A percentile compares a stretch with the other conserved stretches of the same genome.
Evolutionary conservation across 2,329 filamentous ascomycete genomes (phyloP).

Genomic region (Paecilomyces fulvus): DNA sequence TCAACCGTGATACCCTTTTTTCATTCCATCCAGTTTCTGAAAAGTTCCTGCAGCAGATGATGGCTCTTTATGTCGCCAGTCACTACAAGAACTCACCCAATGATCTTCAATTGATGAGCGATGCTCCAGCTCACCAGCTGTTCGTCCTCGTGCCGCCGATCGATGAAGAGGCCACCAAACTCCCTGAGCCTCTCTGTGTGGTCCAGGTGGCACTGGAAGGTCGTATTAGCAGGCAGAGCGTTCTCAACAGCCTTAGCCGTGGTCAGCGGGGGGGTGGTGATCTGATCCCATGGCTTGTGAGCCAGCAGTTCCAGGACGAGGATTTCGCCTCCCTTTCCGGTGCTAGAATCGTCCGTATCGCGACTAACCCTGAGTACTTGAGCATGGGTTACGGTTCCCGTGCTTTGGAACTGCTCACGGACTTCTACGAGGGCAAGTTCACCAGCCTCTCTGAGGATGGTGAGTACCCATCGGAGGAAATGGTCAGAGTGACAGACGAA

Average conservation of each 20-base stretch:
- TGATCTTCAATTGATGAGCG: constrained; percentile 96
- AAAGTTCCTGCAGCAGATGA: constrained; percentile 96
- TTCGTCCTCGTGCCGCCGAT: constrained; percentile 89
- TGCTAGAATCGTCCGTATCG: constrained; percentile 85
- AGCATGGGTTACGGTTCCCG: constrained; percentile 90
- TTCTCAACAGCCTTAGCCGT: constrained; percentile 78
- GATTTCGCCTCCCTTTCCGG: constrained; percentile 92
- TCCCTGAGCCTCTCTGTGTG: constrained; percentile 90
- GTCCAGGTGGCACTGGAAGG: constrained; percentile 93
- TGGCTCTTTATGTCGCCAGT: constrained; percentile 91
- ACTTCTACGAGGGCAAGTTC: constrained; percentile 95
- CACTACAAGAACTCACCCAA: constrained; percentile 98
- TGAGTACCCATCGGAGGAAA: constrained; percentile 43
- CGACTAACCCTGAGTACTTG: constrained; percentile 88
- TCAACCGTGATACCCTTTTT: constrained; percentile 96
- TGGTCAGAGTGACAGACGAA: constrained; percentile 71
- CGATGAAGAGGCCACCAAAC: constrained; percentile 62
- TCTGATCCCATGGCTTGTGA: constrained; percentile 93
- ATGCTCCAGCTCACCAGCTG: constrained; percentile 91
- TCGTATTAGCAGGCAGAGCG: constrained; percentile 86
- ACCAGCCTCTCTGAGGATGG: constrained; percentile 69
- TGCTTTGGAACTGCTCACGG: constrained; percentile 74
- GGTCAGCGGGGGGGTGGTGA: constrained; percentile 86
- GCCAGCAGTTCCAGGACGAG: constrained; percentile 95
- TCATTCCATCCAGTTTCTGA: constrained; percentile 97